Base-by-base conservation (phyloP, 139 green algal genomes). In the Raphidocelis subcapitata region DNA sequence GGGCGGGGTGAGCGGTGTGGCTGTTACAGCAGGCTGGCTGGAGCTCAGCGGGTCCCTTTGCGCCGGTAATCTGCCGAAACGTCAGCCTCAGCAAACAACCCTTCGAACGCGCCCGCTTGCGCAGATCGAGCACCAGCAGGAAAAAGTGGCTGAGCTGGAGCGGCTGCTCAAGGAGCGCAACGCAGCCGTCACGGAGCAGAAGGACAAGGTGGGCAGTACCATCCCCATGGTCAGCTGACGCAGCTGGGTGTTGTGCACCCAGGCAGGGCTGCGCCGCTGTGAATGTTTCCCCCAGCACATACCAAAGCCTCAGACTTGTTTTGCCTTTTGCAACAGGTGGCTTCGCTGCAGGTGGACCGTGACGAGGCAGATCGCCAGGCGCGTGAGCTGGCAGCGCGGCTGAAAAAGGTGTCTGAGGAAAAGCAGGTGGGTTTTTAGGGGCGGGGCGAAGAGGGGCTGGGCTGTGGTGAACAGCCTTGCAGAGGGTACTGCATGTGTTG, bases 341-440 rank as follows among this genome's bases (percentile, higher is more conserved):
- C 54, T 61, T 12, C 21, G 12, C 54, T 32, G 54, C 54, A 61
- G 54, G 12, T 28, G 33, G 78, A 84, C 32, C 65, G 54, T 44
- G 78, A 84, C 46, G 78, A 77, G 61, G 76, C 73, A 31, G 78
- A 84, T 1, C 33, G 49, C 24, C 3, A 67, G 2, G 68, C 61
- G 12, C 63, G 63, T 14, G 78, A 84, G 0, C 28, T 77, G 47
- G 31, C 8, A 0, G 31, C 61, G 12, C 79, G 79, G 35, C 57
- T 52, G 35, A 67, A 71, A 33, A 52, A 63, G 62, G 46, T 80
- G 32, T 16, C 21, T 24, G 55, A 74, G 0, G 78, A 80, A 8
- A 84, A 80, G 46, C 36, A 77, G 78, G 78, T 77, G 23, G 14
- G 57, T 3, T 14, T 33, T 18, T 12, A 15, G 20, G 4, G 36